Evolutionary conservation across 2,329 filamentous ascomycete species (phyloP).

Genomic region (Furcasterigmium sp.): DNA sequence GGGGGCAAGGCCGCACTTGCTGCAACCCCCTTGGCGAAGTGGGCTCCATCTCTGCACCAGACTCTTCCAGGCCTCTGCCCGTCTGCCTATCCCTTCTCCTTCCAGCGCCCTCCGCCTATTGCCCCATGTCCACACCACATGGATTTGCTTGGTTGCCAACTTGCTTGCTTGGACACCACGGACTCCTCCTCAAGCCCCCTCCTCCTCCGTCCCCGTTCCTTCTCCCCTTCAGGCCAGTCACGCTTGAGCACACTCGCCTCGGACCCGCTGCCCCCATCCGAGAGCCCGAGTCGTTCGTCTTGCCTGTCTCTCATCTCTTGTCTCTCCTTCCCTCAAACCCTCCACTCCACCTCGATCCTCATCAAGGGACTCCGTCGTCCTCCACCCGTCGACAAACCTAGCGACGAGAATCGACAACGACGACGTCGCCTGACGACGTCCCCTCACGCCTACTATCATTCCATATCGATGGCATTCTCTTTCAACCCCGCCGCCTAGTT

Average conservation of each 20-base stretch:
- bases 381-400: constrained; percentile 1
- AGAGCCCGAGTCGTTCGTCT: no score
- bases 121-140: no score
- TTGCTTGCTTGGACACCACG: no score
- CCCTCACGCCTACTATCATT: no score
- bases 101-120: background rate
- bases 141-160: no score
- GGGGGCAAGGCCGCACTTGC: background rate
- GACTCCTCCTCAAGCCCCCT: constrained; percentile 5
- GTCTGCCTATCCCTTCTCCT: background rate
- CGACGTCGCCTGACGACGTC: background rate
- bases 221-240: no score
- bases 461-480: no score
- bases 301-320: no score
- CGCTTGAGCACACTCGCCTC: background rate
- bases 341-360: background rate
- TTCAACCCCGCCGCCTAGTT: background rate
- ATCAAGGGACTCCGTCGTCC: constrained; percentile 2
- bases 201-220: background rate
- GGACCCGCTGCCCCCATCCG: background rate
- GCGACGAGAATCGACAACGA: background rate
- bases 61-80: background rate
- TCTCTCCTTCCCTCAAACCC: background rate
- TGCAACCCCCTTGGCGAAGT: no score
- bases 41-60: background rate